Evolutionary conservation across 345 rosid genomes (phyloP).

Genomic region (Lumnitzera racemosa): DNA sequence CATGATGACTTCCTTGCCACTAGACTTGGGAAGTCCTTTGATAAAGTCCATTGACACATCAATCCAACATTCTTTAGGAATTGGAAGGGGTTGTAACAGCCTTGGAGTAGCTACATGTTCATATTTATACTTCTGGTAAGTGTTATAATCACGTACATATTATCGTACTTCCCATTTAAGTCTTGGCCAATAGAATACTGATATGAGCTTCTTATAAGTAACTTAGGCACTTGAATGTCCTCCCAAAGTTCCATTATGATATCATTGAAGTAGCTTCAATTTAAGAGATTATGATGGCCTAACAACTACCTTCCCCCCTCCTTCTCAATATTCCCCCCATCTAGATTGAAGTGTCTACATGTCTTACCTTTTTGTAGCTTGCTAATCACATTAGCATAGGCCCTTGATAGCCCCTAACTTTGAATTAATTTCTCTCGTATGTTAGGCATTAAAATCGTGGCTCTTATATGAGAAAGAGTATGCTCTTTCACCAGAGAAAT

Average conservation of each 20-base stretch:
- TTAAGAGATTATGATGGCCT: not conserved
- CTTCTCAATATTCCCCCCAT: not conserved
- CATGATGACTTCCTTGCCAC: not conserved
- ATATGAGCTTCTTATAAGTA: not conserved
- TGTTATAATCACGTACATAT: not conserved
- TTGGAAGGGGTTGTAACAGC: no score
- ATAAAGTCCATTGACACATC: not conserved
- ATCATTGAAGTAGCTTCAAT: not conserved
- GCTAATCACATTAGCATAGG: not conserved
- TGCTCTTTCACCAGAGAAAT: no score
- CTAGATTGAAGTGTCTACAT: not conserved
- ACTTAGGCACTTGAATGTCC: not conserved
- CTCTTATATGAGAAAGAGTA: no score
- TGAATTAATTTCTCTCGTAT: no score
- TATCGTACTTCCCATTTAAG: not conserved
- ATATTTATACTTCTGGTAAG: no score
- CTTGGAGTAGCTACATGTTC: not conserved
- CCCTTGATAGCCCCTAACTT: not conserved
- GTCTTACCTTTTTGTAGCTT: not conserved
- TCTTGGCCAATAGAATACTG: not conserved
- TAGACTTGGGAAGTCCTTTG: not conserved
- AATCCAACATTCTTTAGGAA: not conserved
- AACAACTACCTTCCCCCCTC: not conserved
- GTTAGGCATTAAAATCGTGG: no score
- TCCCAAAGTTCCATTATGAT: not conserved